Percentiles rank a stretch among this genome's conserved stretches.
These are phyloP conservation scores for Jasminum sambac DNA, from an alignment of 257 asterid genomes.

Conservation along the genomic window DNA sequence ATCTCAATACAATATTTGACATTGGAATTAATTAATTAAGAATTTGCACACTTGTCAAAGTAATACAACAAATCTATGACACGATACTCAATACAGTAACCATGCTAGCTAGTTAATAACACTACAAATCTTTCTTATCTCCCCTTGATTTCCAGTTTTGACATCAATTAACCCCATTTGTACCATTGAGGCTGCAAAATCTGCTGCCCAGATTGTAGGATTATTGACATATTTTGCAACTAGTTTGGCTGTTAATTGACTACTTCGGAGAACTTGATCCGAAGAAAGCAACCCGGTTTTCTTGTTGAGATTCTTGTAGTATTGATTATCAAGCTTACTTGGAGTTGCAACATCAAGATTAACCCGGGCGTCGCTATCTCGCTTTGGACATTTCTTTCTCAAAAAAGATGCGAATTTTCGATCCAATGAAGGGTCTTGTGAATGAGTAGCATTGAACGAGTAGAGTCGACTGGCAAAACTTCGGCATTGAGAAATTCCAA, in stretches of 20 bases:
- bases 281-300: not conserved
- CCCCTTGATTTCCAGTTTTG: not conserved
- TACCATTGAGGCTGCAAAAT: conserved; percentile 7
- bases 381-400: not conserved
- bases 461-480: not conserved
- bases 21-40: not conserved
- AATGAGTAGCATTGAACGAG: conserved; percentile 1
- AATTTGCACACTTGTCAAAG: not conserved
- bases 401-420: not conserved
- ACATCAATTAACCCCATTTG: conserved; percentile 13
- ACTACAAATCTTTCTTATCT: conserved; percentile 8
- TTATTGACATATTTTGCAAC: not conserved
- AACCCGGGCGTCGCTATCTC: not conserved
- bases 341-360: conserved; percentile 9
- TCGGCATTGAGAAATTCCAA: conserved; percentile 1
- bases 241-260: not conserved
- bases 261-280: not conserved
- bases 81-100: not conserved
- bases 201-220: not conserved
- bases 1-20: not conserved
- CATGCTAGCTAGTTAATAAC: not conserved
- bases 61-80: not conserved
- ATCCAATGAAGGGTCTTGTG: conserved; percentile 7
- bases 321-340: conserved; percentile 9
- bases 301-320: not conserved